phyloP scores from a whole-genome alignment of 2,329 filamentous ascomycete genomes.

The Microdochium nivale region DNA sequence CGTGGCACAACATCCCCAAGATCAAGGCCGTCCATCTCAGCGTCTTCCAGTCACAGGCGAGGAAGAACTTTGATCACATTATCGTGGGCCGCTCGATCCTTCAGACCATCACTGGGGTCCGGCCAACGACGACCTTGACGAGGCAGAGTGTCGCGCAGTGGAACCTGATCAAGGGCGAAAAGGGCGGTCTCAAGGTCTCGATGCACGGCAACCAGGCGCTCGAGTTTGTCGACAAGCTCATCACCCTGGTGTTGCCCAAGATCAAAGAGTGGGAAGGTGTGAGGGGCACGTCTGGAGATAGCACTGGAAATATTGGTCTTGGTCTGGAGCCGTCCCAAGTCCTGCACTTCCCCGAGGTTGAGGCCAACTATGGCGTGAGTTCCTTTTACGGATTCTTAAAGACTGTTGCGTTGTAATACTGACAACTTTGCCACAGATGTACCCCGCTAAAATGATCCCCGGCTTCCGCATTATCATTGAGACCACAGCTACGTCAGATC shows the following conservation, averaged over 20 bases:
- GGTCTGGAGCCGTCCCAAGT: slow-evolving; percentile 71
- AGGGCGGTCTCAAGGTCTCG: slow-evolving; percentile 68
- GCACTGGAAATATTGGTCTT: slow-evolving; percentile 77
- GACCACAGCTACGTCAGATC: slow-evolving; percentile 77
- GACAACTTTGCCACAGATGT: slow-evolving; percentile 34
- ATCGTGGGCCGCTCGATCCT: slow-evolving; percentile 77
- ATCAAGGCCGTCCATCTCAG: slow-evolving; percentile 76
- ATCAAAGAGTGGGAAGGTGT: slow-evolving; percentile 92
- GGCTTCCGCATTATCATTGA: slow-evolving; percentile 77
- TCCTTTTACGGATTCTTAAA: slow-evolving; percentile 2
- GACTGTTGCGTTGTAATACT: slow-evolving; percentile 1
- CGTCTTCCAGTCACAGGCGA: slow-evolving; percentile 61
- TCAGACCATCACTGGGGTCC: slow-evolving; percentile 76
- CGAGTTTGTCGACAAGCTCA: slow-evolving; percentile 82
- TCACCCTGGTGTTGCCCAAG: slow-evolving; percentile 83
- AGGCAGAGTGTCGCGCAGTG: slow-evolving; percentile 67
- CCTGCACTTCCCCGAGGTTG: slow-evolving; percentile 84
- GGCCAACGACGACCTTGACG: slow-evolving; percentile 60
- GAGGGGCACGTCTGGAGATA: slow-evolving; percentile 63
- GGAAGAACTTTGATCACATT: slow-evolving; percentile 63
- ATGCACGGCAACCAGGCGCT: slow-evolving; percentile 74
- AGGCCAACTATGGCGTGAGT: slow-evolving; percentile 89
- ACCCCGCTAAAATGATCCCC: slow-evolving; percentile 65
- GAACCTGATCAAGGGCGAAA: slow-evolving; percentile 61
- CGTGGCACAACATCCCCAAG: slow-evolving; percentile 78